A percentile compares a stretch with the other conserved stretches of the same genome.
Evolutionary conservation across 495 filamentous ascomycete species (phyloP).

Genomic region (Penicillium desertorum): DNA sequence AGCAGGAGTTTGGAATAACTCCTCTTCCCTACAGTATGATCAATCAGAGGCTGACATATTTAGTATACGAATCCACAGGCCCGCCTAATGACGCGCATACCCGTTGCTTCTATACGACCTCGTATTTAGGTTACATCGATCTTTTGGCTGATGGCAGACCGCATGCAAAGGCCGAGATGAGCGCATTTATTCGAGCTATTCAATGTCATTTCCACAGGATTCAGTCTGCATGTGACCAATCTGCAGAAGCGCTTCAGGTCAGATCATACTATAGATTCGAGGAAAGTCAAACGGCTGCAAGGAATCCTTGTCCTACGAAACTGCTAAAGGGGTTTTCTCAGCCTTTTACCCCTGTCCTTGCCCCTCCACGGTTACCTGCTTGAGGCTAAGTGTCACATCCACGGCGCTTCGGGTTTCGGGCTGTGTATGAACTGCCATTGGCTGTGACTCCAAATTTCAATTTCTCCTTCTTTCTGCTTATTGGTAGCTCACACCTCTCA

Average conservation of each 20-base stretch:
- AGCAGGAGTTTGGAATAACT: neutral
- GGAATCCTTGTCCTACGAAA: slow-evolving; percentile 1
- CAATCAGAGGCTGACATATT: neutral
- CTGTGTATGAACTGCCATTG: slow-evolving; percentile 12
- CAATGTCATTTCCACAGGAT: slow-evolving; percentile 1
- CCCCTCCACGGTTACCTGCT: slow-evolving; percentile 22
- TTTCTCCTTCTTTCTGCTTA: slow-evolving; percentile 12
- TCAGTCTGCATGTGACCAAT: slow-evolving; percentile 6
- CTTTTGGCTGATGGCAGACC: neutral
- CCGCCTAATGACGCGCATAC: neutral
- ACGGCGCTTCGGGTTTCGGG: slow-evolving; percentile 15
- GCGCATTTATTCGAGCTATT: neutral
- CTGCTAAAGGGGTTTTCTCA: neutral
- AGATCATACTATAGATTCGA: slow-evolving; percentile 4
- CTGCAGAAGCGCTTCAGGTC: slow-evolving; percentile 12
- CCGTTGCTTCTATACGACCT: neutral
- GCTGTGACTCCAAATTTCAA: slow-evolving; percentile 12
- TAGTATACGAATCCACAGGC: neutral
- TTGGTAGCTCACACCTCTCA: slow-evolving; percentile 17
- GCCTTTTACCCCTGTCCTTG: slow-evolving; percentile 17
- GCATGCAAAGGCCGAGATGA: neutral
- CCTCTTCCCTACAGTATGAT: neutral
- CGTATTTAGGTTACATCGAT: neutral
- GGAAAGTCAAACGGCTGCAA: slow-evolving; percentile 16
- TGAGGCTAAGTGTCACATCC: slow-evolving; percentile 11